Evolutionary conservation across 23 red algal genomes (phyloP), one percentile per base, ranked within the genome.

Genomic region (Gracilariopsis chorda): DNA sequence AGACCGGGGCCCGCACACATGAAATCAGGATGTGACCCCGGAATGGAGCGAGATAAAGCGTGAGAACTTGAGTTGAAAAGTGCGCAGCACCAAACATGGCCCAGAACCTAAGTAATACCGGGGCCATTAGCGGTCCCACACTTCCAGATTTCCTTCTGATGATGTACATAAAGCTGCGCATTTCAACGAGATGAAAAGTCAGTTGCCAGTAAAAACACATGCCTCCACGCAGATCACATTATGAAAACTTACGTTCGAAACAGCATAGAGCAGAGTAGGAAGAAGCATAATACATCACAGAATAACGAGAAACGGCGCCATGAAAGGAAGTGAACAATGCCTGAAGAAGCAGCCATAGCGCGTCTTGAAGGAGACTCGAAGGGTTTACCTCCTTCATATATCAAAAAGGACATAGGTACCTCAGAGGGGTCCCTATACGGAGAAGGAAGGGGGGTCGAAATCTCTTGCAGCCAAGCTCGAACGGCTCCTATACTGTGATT

Each of bases 41-140:
- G 29, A 80, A 80, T 14, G 55, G 77, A 17, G 51, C 36, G 28
- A 80, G 77, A 60, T 80, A 80, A 11, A 59, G 48, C 39, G 10
- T 8, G 1, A 80, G 49, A 14, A 80, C 16, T 58, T 60, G 77
- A 80, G 34, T 41, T 35, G 58, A 37, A 33, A 59, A 80, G n/a
- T 80, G 49, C 24, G 58, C 10, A 32, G 55, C 49, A 17, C 49
- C 77, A 51, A 51, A 37, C 16, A 80, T 35, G 32, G 77, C 49
- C 77, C 77, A 80, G 77, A 80, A 80, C 20, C 37, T 57, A 30
- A 80, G 19, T 23, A 80, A 51, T 10, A 41, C 27, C 25, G 77
- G 42, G 23, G 77, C 77, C 33, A 80, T 53, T 23, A 51, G 30
- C 14, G 77, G 77, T 8, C 77, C 77, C 13, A 80, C 55, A 20